phyloP scores from a whole-genome alignment of 2,329 filamentous ascomycete genomes.

The Aspergillus pseudonomiae region DNA sequence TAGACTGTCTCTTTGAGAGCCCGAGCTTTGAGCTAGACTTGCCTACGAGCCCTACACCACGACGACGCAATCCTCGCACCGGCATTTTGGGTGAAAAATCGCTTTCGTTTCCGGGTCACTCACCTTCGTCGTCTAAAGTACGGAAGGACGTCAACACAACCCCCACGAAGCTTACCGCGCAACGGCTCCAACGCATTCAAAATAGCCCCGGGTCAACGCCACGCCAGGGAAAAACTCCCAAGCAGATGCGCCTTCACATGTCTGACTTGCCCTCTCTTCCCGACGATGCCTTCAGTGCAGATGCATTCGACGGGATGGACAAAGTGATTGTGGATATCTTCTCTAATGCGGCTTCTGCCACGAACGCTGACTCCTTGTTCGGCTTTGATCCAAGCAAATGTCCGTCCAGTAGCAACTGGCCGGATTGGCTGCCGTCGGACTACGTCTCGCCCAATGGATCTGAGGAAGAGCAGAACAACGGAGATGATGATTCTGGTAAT shows the following conservation, averaged over 20 bases:
- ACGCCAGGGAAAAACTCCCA: conserved; percentile 28
- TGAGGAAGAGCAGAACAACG: conserved; percentile 25
- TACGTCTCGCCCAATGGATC: conserved; percentile 38
- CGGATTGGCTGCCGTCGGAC: conserved; percentile 41
- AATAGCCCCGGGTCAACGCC: conserved; percentile 23
- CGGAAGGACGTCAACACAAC: conserved; percentile 27
- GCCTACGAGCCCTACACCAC: conserved; percentile 56
- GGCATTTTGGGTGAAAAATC: conserved; percentile 39
- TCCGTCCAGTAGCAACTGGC: conserved; percentile 33
- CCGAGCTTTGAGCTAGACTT: conserved; percentile 55
- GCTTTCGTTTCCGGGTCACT: conserved; percentile 42
- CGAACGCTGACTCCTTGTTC: conserved; percentile 32
- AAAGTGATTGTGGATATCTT: conserved; percentile 44
- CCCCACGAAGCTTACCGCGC: conserved; percentile 36
- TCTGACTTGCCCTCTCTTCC: conserved; percentile 25
- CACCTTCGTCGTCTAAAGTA: conserved; percentile 33
- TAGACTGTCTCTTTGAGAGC: conserved; percentile 70
- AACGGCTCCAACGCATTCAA: conserved; percentile 39
- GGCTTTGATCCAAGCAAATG: conserved; percentile 31
- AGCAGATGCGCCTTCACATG: conserved; percentile 25
- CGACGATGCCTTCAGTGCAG: conserved; percentile 28
- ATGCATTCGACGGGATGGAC: conserved; percentile 35
- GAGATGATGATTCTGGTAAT: conserved; percentile 30
- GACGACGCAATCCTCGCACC: conserved; percentile 57
- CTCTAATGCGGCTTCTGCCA: conserved; percentile 28